phyloP scores from a whole-genome alignment of 805 yeast species.

The Maudiozyma turicensis region DNA sequence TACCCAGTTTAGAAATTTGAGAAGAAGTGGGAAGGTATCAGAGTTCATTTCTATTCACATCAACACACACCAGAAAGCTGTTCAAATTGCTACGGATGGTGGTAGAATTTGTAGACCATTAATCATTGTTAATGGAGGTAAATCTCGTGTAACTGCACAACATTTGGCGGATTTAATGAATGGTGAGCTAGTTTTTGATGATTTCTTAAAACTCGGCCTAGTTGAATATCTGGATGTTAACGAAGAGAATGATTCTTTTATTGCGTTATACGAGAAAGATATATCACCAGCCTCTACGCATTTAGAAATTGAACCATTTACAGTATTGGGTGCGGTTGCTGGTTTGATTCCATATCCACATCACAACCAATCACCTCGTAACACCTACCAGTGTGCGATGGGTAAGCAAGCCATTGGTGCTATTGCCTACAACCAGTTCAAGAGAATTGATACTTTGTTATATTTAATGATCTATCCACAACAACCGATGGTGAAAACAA shows the following conservation, averaged over 20 bases:
- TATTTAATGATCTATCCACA: conserved; percentile 98
- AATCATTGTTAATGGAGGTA: conserved; percentile 71
- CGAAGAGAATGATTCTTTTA: conserved; percentile 89
- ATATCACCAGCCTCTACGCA: conserved; percentile 56
- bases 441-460: conserved; percentile 86
- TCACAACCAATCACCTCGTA: conserved; percentile 98
- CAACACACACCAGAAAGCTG: conserved; percentile 83
- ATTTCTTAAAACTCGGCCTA: conserved; percentile 71
- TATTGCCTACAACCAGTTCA: conserved; percentile 92
- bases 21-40: conserved; percentile 79
- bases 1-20: conserved; percentile 59
- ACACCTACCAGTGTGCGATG: conserved; percentile 99
- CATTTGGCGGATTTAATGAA: conserved; percentile 54
- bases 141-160: conserved; percentile 57
- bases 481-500: conserved; percentile 98
- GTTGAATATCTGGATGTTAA: conserved; percentile 96
- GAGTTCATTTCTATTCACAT: conserved; percentile 87
- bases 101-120: conserved; percentile 97
- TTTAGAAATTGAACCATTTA: conserved; percentile 92
- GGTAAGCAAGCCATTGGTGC: conserved; percentile 99
- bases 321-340: conserved; percentile 97
- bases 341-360: conserved; percentile 99
- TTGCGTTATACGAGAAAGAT: conserved; percentile 81
- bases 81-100: conserved; percentile 97
- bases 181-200: conserved; percentile 84